A percentile compares a stretch with the other conserved stretches of the same genome.
Conservation (phyloP, 208 protist species). For the Leishmania tropica region DNA sequence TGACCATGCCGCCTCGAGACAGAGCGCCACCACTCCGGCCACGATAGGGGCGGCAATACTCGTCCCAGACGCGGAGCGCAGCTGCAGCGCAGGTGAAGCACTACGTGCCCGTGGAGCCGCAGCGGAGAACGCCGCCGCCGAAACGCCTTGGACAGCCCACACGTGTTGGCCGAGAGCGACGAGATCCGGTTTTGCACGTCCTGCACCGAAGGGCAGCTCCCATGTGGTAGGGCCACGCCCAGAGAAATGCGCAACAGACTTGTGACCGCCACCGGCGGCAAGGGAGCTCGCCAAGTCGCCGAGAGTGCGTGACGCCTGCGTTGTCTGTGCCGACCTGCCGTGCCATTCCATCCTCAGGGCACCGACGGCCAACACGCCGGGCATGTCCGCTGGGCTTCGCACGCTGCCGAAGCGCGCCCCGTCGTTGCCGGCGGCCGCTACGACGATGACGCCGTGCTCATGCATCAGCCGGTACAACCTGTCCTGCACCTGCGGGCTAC, state of each 20-base stretch:
- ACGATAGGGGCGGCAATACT: constrained; percentile 96
- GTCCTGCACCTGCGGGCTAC: constrained; percentile 60
- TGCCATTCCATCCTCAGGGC: constrained; percentile 28
- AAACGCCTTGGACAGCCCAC: constrained; percentile 28
- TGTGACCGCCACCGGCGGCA: constrained; percentile 2
- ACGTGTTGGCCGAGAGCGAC: constrained; percentile 86
- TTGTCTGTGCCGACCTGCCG: background rate
- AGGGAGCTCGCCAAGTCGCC: background rate
- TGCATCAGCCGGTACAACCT: constrained; percentile 65
- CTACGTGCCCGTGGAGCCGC: background rate
- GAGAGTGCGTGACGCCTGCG: background rate
- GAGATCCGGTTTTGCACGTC: constrained; percentile 97
- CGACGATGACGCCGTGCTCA: constrained; percentile 91
- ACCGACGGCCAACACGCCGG: constrained; percentile 96
- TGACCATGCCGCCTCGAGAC: constrained; percentile 56
- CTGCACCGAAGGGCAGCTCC: constrained; percentile 94
- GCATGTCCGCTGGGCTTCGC: constrained; percentile 96
- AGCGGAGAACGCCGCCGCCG: background rate
- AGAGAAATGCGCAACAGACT: constrained; percentile 86
- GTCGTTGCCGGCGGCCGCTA: constrained; percentile 98
- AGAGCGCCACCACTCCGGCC: constrained; percentile 89
- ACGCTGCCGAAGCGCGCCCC: constrained; percentile 94
- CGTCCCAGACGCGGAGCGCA: constrained; percentile 89
- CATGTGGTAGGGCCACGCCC: constrained; percentile 93
- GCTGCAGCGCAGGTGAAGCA: constrained; percentile 14